Base-by-base conservation (phyloP, 345 rosid genomes). In the Corymbia maculata region DNA sequence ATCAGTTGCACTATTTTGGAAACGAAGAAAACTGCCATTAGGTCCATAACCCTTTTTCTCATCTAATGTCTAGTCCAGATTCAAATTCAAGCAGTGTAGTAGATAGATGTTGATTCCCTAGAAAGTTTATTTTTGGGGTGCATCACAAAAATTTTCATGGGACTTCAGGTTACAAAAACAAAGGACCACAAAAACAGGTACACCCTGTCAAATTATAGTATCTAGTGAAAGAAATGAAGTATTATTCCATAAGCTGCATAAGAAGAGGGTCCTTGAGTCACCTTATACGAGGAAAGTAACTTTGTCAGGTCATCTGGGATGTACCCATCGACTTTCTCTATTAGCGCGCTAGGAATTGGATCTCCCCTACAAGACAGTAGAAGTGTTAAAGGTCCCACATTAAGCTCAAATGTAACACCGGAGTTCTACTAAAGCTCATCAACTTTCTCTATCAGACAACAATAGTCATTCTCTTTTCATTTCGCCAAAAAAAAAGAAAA, bases 261-360 rank as follows among this genome's bases (percentile, higher is more conserved):
- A 75, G 82, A 75, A 36, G 49, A 75, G 22, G 13, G 26, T 36
- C 82, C 45, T 19, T 17, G 82, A 75, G 26, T 84, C 85, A 97
- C 99, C 99, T 96, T 92, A 89, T 88, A 92, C 19, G 90, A 19
- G 66, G 88, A 68, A 87, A 96, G 87, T 89, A 97, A 89, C 86
- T 94, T 93, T 1, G 86, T 89, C 64, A 94, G 91, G 49, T 94
- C 98, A 92, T 96, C 94, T 12, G 98, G 98, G 79, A 97, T 91
- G 92, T 96, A 96, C 88, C 93, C 95, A 90, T 96, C 93, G 88
- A 94, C 95, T 88, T 89, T 94, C 91, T 92, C 92, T 88, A 96
- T 94, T 90, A 97, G 91, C 64, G 89, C 32, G 68, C 86, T 89
- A 85, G 98, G 99, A 90, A 96, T 96, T 8, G 99, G 98, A 93